These are phyloP conservation scores for Leccinum longicurvipes DNA, from an alignment of 768 basidiomycete species.

Conservation along the genomic window DNA sequence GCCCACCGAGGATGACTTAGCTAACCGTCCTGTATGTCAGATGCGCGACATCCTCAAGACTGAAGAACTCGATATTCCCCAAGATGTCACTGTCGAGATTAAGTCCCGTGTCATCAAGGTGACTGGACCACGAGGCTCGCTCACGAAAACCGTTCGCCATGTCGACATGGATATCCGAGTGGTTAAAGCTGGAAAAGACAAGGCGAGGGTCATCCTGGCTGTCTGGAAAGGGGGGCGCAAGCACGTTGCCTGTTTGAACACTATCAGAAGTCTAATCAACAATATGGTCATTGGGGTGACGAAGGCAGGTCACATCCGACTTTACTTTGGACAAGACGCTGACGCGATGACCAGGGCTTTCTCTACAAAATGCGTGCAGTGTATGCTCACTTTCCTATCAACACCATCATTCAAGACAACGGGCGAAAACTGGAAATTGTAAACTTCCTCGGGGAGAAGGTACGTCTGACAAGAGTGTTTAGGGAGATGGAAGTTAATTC, in stretches of 20 bases:
- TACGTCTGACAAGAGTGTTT: slow-evolving; percentile 28
- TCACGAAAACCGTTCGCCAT: slow-evolving; percentile 91
- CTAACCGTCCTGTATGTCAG: slow-evolving; percentile 38
- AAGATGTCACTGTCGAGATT: slow-evolving; percentile 78
- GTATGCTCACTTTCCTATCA: slow-evolving; percentile 99
- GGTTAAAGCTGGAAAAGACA: slow-evolving; percentile 66
- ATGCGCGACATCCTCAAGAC: slow-evolving; percentile 93
- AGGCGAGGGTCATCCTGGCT: slow-evolving; percentile 75
- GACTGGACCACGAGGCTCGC: slow-evolving; percentile 86
- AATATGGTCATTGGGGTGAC: slow-evolving; percentile 99
- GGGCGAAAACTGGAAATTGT: slow-evolving; percentile 82
- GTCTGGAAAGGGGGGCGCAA: slow-evolving; percentile 99
- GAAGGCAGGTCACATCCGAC: slow-evolving; percentile 50
- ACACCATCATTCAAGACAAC: slow-evolving; percentile 85
- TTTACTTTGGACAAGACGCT: not conserved
- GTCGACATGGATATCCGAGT: slow-evolving; percentile 92
- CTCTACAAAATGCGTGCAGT: slow-evolving; percentile 99
- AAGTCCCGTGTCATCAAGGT: slow-evolving; percentile 93
- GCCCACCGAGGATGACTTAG: slow-evolving; percentile 29
- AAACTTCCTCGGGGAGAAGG: slow-evolving; percentile 95
- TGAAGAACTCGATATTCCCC: slow-evolving; percentile 88
- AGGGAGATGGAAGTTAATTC: not conserved
- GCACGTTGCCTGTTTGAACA: slow-evolving; percentile 97
- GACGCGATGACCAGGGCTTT: slow-evolving; percentile 68
- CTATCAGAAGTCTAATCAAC: slow-evolving; percentile 89